Evolutionary conservation across 148 eudicot genomes (phyloP).

Genomic region (Heliamphora exappendiculata): DNA sequence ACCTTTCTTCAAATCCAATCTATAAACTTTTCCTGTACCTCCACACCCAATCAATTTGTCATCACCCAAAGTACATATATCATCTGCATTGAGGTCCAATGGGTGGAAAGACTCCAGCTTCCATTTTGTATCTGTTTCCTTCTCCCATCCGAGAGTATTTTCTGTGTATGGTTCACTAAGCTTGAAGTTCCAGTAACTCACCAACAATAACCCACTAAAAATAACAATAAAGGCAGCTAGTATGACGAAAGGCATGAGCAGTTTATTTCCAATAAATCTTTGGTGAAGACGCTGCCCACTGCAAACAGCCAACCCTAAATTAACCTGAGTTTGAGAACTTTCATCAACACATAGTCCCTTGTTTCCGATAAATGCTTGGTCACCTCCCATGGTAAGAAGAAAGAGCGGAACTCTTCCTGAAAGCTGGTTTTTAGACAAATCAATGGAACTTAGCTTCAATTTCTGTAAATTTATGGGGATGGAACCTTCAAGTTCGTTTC

Average conservation of each 20-base stretch:
- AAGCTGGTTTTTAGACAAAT: constrained; percentile 65
- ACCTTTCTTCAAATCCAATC: constrained; percentile 55
- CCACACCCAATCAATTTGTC: constrained; percentile 73
- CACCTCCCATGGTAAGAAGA: constrained; percentile 51
- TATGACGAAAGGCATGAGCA: constrained; percentile 35
- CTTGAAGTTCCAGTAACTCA: constrained; percentile 54
- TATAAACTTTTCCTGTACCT: constrained; percentile 77
- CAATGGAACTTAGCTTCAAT: constrained; percentile 64
- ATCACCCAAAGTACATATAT: constrained; percentile 46
- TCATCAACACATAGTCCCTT: constrained; percentile 52
- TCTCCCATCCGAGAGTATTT: constrained; percentile 27
- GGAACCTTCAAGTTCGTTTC: constrained; percentile 51
- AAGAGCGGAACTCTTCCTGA: constrained; percentile 56
- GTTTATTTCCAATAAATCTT: constrained; percentile 20
- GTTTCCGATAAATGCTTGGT: constrained; percentile 60
- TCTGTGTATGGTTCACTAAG: constrained; percentile 14
- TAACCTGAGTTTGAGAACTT: constrained; percentile 8
- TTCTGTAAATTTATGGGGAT: constrained; percentile 53
- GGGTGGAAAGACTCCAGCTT: constrained; percentile 68
- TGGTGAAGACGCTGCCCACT: constrained; percentile 18
- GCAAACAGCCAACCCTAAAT: constrained; percentile 33
- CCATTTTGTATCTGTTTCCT: constrained; percentile 43
- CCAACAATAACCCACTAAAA: constrained; percentile 37
- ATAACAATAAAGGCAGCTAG: constrained; percentile 34
- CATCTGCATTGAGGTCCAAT: constrained; percentile 58